Base-by-base conservation (phyloP, 345 rosid genomes). In the Gossypium longicalyx region DNA sequence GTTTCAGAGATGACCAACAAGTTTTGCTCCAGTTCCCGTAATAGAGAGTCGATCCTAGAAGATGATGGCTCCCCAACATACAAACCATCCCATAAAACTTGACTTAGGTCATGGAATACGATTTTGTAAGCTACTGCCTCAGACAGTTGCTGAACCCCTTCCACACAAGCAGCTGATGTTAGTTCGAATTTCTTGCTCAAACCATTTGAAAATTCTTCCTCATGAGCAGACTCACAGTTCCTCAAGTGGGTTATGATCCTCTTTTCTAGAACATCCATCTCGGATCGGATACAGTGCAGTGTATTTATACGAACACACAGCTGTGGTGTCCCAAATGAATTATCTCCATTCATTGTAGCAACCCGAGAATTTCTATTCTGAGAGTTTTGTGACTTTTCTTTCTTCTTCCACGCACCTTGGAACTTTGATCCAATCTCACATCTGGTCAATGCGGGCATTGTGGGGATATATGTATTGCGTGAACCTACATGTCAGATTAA, bases 381-480 rank as follows among this genome's bases (percentile, higher is more conserved):
- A 80, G 82, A 68, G 65, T 82, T 85, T 6, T 89, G 80, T 19
- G 87, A 74, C 86, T 91, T 93, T 77, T 95, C 98, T 86, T 93
- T 95, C 88, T 91, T 95, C 88, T 89, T 95, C 90, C 94, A 93
- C 15, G 87, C 89, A 76, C 91, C 90, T 86, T 90, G 97, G 74
- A 94, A 92, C 81, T 93, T 95, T 57, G 98, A 91, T 66, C 74
- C 99, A 0, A 81, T 80, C 9, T 85, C 85, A 80, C 96, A 93
- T 79, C 99, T 85, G 41, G 98, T 91, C 75, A 91, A 84, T 66
- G 98, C 98, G 65, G 96, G 99, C 98, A 95, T 87, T 25, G 97
- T 89, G 29, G 97, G 98, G 74, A 91, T 74, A 70, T 85, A 95
- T 20, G 90, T 87, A 73, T 78, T 88, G 76, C 87, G 82, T 25